Percentiles rank a stretch among this genome's conserved stretches.
Conservation (phyloP, 2,329 filamentous ascomycete genomes). For the Colletotrichum sp. region DNA sequence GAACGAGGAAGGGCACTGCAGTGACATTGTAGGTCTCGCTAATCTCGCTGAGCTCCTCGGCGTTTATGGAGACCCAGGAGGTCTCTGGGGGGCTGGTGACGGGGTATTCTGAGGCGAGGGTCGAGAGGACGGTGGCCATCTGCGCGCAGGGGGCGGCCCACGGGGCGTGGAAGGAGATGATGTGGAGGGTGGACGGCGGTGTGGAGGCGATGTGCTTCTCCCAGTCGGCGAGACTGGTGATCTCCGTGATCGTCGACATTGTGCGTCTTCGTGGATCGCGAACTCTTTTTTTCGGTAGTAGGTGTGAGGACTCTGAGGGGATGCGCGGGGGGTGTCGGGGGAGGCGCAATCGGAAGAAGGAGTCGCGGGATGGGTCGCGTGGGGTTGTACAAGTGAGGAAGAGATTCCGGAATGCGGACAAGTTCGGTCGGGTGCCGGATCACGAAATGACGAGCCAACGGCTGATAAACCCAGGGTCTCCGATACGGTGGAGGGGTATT, state of each 20-base stretch:
- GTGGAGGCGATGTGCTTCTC: constrained; percentile 69
- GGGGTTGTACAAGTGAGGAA: not conserved
- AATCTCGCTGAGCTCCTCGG: constrained; percentile 91
- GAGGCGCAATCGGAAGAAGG: not conserved
- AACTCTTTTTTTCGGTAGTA: not conserved
- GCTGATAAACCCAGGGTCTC: constrained; percentile 21
- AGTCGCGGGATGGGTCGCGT: not conserved
- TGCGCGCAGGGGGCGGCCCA: constrained; percentile 97
- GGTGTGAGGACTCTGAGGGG: not conserved
- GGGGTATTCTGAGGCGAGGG: constrained; percentile 87
- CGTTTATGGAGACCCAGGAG: constrained; percentile 89
- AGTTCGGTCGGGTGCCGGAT: not conserved
- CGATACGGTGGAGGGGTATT: constrained; percentile 17
- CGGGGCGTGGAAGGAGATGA: constrained; percentile 94
- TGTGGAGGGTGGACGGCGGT: constrained; percentile 72
- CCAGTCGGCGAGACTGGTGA: constrained; percentile 78
- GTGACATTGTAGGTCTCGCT: constrained; percentile 94
- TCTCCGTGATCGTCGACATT: constrained; percentile 81
- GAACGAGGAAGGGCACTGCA: constrained; percentile 89
- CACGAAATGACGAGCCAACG: constrained; percentile 11
- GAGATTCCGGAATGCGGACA: not conserved
- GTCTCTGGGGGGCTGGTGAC: constrained; percentile 69
- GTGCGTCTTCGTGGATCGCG: constrained; percentile 24
- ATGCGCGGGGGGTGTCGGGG: not conserved
- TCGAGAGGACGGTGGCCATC: constrained; percentile 86